Base-by-base conservation (phyloP, 2,329 filamentous ascomycete species). In the Colletotrichum caudatum region DNA sequence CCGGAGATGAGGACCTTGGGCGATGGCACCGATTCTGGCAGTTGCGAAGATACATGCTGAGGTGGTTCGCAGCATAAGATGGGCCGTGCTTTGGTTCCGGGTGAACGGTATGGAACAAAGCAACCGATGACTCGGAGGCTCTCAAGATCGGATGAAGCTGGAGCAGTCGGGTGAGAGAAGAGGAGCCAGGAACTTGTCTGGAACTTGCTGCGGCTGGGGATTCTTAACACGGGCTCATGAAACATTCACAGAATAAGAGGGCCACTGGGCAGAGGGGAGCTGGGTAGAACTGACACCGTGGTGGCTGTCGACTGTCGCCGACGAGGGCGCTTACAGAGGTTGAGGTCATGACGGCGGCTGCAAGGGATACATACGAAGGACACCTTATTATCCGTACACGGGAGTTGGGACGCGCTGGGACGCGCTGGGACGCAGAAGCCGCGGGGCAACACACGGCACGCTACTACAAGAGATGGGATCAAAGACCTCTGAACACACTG, bases 61-160 rank as follows among this genome's bases (percentile, higher is more conserved):
- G 35, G 54, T 44, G 29, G 59, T 60, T 46, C 50, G 48, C 23
- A 26, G 63, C 41, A 51, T 48, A 14, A 20, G 51, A 33, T 14
- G 39, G 60, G 59, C 59, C 69, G 65, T 72, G 69, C 66, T 41
- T 37, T 39, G 20, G 20, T 53, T 18, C 23, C 29, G 33, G 57
- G 35, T 54, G 23, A 54, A 26, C n/a, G 59, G 53, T 59, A 69
- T 60, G 44, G 20, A 48, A 23, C 20, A 39, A 33, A 29, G 58
- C 51, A 8, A 9, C 12, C 6, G 51, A 44, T 54, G 50, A 54
- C 37, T 54, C 63, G 63, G 53, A 46, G 20, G 9, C 9, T 35
- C 9, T 35, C 20, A 16, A 65, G 53, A 65, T 56, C 23, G 26
- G 61, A 64, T 44, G 50, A 64, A 54, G 18, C 11, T 46, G 50